These are phyloP conservation scores for Rhodosporidiobolus sp. DNA, from an alignment of 768 basidiomycete genomes.

Conservation along the genomic window DNA sequence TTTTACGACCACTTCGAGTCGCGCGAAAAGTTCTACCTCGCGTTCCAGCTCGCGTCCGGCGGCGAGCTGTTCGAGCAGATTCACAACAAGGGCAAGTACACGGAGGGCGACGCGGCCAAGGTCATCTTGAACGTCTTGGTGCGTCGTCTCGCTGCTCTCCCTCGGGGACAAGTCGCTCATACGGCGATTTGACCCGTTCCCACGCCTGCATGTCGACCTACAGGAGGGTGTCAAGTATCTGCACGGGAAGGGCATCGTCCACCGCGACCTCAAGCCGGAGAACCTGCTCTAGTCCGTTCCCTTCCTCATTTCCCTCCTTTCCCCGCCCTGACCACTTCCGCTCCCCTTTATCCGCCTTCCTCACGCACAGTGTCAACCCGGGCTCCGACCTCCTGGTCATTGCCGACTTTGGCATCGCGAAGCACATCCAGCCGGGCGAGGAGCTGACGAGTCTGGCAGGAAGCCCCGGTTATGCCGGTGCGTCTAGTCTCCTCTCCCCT, in stretches of 20 bases:
- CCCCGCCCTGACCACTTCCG: too few species aligned
- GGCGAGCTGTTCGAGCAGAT: conserved; percentile 94
- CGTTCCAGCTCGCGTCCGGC: conserved; percentile 75
- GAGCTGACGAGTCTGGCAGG: conserved; percentile 47
- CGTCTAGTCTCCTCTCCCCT: neutral
- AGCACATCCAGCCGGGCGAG: conserved; percentile 47
- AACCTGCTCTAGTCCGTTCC: conserved; percentile 64
- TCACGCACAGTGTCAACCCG: conserved; percentile 43
- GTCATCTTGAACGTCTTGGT: conserved; percentile 54
- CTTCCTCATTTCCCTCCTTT: too few species aligned
- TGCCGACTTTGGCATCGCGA: conserved; percentile 86
- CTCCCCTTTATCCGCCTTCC: too few species aligned
- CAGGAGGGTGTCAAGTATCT: conserved; percentile 72
- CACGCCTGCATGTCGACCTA: too few species aligned
- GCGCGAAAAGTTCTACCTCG: conserved; percentile 85
- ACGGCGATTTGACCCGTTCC: neutral
- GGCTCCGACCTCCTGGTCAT: conserved; percentile 83
- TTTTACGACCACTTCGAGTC: conserved; percentile 97
- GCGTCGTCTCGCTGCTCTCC: neutral
- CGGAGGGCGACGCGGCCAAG: conserved; percentile 79
- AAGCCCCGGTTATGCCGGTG: conserved; percentile 41
- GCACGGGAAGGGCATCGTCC: conserved; percentile 88
- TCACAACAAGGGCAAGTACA: conserved; percentile 79
- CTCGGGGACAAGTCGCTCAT: too few species aligned
- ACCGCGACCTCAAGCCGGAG: conserved; percentile 97